Evolutionary conservation across 140 eudicot species (phyloP), one percentile per base, ranked within the genome.

Genomic region (Oenanthe javanica): DNA sequence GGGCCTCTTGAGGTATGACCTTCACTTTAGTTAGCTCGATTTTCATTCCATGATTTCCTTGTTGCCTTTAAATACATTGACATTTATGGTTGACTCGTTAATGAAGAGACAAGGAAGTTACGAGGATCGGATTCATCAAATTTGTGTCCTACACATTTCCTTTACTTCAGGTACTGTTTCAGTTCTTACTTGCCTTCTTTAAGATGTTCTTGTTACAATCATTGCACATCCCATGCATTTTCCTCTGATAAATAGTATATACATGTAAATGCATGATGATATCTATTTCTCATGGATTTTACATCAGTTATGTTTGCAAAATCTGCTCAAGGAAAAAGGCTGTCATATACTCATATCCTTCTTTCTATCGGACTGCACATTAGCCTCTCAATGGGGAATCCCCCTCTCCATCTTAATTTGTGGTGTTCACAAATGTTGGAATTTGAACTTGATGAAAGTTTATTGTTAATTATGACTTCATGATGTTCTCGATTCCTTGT

Each of bases 111-210:
- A 86, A 84, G 87, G 82, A 92, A 4, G 82, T 78, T 42, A 79
- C 81, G 36, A 93, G 88, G 50, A 93, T 88, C 79, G 93, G 97
- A 61, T 89, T 90, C 83, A 84, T 95, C 55, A 81, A 92, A 69
- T 95, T 95, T 80, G 97, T 91, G 80, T 83, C 97, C 16, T 84
- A 82, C 70, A 88, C 90, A 83, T 88, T 89, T 81, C 99, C 99
- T 75, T 83, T 95, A 76, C 99, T 95, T 79, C 97, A 95, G 96
- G 99, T 89, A 76, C 51, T 25, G 46, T 59, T 46, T 48, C 21
- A 31, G 23, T 45, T 74, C 9, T 21, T 19, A 19, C 11, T 23
- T 77, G 57, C 2, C 42, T 64, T 38, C 21, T 9, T 18, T 43
- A 72, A 23, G 47, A 4, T 45, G 27, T 16, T 7, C 47, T 42